Evolutionary conservation across 139 green algal species (phyloP).

Genomic region (Deuterostichococcus epilithicus): DNA sequence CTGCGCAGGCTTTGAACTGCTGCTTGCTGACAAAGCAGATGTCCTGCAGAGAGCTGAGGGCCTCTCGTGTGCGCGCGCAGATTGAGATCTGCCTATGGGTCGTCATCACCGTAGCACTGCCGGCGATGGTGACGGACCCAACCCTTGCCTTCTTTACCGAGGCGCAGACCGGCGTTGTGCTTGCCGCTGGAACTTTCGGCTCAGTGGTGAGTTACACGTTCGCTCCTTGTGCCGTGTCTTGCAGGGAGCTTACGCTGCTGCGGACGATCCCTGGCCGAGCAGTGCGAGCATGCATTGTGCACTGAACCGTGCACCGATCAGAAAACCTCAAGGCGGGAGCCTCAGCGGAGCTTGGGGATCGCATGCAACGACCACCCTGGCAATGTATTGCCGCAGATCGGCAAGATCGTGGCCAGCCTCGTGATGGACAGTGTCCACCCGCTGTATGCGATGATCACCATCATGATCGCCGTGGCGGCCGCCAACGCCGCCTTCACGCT

Average conservation of each 20-base stretch:
- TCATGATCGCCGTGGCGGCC: not conserved
- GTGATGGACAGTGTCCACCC: constrained; percentile 20
- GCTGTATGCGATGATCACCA: constrained; percentile 6
- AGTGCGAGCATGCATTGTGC: no score
- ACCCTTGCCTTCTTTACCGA: not conserved
- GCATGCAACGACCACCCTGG: no score
- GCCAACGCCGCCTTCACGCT: constrained; percentile 9
- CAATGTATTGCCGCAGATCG: constrained; percentile 4
- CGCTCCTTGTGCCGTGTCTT: no score
- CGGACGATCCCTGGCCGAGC: no score
- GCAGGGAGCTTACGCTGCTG: no score
- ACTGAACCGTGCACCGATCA: no score
- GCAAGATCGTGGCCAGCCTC: constrained; percentile 11
- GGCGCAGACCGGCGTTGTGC: not conserved
- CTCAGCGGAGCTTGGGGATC: no score
- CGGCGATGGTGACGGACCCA: constrained; percentile 12
- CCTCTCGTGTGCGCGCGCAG: not conserved
- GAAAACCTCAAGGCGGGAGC: no score
- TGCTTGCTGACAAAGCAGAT: no score
- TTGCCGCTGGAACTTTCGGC: constrained; percentile 12
- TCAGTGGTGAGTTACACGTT: not conserved
- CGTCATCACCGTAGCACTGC: constrained; percentile 15
- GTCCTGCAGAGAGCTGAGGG: no score
- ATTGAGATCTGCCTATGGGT: constrained; percentile 19
- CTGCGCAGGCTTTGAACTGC: no score